Evolutionary conservation across 164 flowering plant genomes (phyloP).

Genomic region (Brasenia schreberi): DNA sequence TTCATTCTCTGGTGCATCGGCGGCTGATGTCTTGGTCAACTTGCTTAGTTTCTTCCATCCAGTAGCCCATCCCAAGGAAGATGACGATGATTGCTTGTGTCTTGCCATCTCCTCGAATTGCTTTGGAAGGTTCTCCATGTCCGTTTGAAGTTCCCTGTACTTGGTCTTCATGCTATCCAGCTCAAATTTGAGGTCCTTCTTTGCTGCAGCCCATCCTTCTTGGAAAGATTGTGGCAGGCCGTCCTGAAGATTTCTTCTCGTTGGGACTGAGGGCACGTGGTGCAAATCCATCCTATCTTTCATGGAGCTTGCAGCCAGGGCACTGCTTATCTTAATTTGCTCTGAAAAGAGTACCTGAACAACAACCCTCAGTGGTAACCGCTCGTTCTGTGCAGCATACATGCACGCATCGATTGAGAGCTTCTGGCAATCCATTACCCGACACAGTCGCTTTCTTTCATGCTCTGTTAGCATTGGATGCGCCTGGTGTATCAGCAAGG

Average conservation of each 20-base stretch:
- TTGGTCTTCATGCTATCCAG: slow-evolving; percentile 76
- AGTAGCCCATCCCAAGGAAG: slow-evolving; percentile 60
- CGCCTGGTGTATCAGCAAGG: slow-evolving; percentile 28
- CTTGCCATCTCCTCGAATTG: slow-evolving; percentile 73
- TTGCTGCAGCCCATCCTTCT: slow-evolving; percentile 92
- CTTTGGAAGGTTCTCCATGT: slow-evolving; percentile 71
- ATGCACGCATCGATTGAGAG: slow-evolving; percentile 94
- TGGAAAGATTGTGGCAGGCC: slow-evolving; percentile 90
- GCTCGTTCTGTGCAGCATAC: slow-evolving; percentile 85
- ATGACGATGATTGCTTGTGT: slow-evolving; percentile 31
- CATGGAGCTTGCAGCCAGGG: slow-evolving; percentile 50
- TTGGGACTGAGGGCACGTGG: slow-evolving; percentile 59
- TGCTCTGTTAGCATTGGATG: slow-evolving; percentile 80
- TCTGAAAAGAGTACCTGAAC: slow-evolving; percentile 92
- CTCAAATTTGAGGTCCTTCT: slow-evolving; percentile 94
- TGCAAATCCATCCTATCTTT: slow-evolving; percentile 49
- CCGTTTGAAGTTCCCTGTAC: slow-evolving; percentile 70
- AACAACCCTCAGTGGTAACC: slow-evolving; percentile 71
- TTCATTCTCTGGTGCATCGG: slow-evolving; percentile 45
- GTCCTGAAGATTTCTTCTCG: slow-evolving; percentile 68
- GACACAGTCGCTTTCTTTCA: slow-evolving; percentile 73
- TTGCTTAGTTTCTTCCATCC: slow-evolving; percentile 98
- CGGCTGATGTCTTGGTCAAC: slow-evolving; percentile 12
- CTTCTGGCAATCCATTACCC: slow-evolving; percentile 61
- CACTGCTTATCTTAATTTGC: slow-evolving; percentile 79